These are phyloP conservation scores for Vitis rotundifolia DNA, from an alignment of 164 flowering plant genomes.

Conservation along the genomic window DNA sequence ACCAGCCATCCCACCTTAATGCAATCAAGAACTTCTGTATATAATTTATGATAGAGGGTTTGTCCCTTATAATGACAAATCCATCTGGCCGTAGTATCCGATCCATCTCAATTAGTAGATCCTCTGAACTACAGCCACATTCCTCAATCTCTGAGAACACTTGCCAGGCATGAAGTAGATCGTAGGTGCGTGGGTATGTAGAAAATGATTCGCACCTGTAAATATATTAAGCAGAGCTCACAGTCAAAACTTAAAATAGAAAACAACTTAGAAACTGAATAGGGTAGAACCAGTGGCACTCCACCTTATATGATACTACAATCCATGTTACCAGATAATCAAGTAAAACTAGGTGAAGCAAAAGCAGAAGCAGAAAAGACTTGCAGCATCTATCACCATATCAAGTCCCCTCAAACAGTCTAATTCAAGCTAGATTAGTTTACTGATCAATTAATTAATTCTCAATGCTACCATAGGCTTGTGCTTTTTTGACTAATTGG, in stretches of 20 bases:
- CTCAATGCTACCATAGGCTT: too few relatives aligned
- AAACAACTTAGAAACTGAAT: not conserved
- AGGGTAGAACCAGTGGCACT: not conserved
- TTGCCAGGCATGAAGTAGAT: conserved; percentile 86
- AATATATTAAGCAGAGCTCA: not conserved
- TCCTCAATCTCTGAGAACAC: conserved; percentile 66
- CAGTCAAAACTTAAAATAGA: conserved; percentile 1
- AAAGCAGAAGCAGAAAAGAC: too few relatives aligned
- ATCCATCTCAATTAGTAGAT: conserved; percentile 90
- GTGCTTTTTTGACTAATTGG: too few relatives aligned
- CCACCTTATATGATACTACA: too few relatives aligned
- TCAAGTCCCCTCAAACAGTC: too few relatives aligned
- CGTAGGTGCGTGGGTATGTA: conserved; percentile 92
- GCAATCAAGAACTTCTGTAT: conserved; percentile 57
- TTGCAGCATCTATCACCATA: too few relatives aligned
- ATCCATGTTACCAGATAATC: too few relatives aligned
- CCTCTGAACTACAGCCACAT: conserved; percentile 69
- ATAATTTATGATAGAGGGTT: conserved; percentile 46
- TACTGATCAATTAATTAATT: too few relatives aligned
- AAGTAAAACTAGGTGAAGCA: too few relatives aligned
- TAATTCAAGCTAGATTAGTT: too few relatives aligned
- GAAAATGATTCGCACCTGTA: conserved; percentile 88
- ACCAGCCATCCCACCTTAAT: conserved; percentile 77
- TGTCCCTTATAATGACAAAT: conserved; percentile 83
- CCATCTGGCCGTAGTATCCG: conserved; percentile 81